Conservation (phyloP, 495 filamentous ascomycete genomes). For the Penicillium steckii region DNA sequence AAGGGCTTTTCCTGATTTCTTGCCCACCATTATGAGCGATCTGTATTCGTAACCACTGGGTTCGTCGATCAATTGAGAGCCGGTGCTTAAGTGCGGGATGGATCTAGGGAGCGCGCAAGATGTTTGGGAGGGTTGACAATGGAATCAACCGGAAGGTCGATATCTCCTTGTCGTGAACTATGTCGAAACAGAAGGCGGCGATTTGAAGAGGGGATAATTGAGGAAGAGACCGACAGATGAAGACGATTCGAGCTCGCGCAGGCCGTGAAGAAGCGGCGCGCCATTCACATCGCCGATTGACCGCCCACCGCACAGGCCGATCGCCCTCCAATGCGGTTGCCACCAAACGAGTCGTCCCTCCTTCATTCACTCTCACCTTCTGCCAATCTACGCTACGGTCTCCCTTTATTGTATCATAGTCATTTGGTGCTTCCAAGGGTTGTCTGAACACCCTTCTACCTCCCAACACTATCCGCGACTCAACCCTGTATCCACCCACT, state of each 20-base stretch:
- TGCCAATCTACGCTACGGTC: neutral
- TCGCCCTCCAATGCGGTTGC: constrained; percentile 25
- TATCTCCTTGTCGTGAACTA: too few species aligned
- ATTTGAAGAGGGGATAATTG: neutral
- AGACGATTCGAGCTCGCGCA: neutral
- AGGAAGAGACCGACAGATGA: neutral
- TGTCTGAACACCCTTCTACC: neutral
- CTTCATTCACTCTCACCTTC: constrained; percentile 5
- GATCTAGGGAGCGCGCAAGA: constrained; percentile 24
- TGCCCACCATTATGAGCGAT: constrained; percentile 55
- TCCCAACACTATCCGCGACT: neutral
- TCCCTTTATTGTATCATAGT: constrained; percentile 4
- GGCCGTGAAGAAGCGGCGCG: constrained; percentile 16
- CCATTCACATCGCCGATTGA: constrained; percentile 26
- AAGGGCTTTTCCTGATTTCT: constrained; percentile 63
- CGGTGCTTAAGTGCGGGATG: neutral
- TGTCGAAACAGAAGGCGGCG: too few species aligned
- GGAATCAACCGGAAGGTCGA: neutral
- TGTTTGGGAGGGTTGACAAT: neutral
- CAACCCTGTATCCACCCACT: neutral
- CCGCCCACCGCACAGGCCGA: constrained; percentile 33
- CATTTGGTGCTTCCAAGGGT: neutral
- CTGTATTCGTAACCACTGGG: neutral
- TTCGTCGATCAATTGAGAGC: constrained; percentile 8
- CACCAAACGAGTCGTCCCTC: constrained; percentile 13